A percentile compares a stretch with the other conserved stretches of the same genome.
Conservation (phyloP, 495 filamentous ascomycete genomes). For the Xylaria venustula region DNA sequence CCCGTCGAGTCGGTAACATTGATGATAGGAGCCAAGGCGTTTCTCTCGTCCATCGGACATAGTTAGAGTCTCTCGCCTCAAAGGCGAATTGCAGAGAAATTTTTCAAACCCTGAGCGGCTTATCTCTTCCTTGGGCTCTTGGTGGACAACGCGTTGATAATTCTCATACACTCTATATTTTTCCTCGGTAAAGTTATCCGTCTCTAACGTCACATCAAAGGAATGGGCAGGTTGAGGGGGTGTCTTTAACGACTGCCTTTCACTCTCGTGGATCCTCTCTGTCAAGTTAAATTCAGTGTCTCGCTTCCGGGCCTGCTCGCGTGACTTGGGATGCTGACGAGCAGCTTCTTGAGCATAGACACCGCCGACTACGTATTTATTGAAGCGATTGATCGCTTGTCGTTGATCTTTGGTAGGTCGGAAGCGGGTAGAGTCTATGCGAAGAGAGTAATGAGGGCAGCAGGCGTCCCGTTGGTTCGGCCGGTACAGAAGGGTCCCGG, state of each 20-base stretch:
- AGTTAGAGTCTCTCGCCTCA: constrained; percentile 52
- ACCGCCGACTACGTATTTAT: constrained; percentile 76
- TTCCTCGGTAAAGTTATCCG: constrained; percentile 77
- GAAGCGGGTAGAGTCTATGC: constrained; percentile 71
- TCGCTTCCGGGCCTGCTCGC: constrained; percentile 74
- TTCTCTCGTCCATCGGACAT: constrained; percentile 50
- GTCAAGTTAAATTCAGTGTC: constrained; percentile 73
- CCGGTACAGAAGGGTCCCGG: constrained; percentile 80
- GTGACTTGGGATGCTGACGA: constrained; percentile 69
- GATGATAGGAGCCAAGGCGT: constrained; percentile 85
- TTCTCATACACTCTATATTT: constrained; percentile 83
- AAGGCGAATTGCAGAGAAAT: constrained; percentile 81
- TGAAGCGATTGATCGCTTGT: constrained; percentile 87
- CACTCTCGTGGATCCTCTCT: constrained; percentile 67
- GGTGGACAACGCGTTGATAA: constrained; percentile 81
- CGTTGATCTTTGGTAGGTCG: constrained; percentile 77
- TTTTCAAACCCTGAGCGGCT: constrained; percentile 67
- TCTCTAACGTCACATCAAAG: constrained; percentile 77
- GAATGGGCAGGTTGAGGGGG: constrained; percentile 71
- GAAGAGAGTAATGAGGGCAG: constrained; percentile 94
- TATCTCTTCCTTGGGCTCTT: constrained; percentile 67
- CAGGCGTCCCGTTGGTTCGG: constrained; percentile 80
- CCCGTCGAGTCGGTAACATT: constrained; percentile 91
- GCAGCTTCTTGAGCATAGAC: constrained; percentile 72
- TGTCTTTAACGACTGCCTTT: constrained; percentile 53